Evolutionary conservation across 148 eudicot species (phyloP), one percentile per base, ranked within the genome.

Genomic region (Linanthus parryae): DNA sequence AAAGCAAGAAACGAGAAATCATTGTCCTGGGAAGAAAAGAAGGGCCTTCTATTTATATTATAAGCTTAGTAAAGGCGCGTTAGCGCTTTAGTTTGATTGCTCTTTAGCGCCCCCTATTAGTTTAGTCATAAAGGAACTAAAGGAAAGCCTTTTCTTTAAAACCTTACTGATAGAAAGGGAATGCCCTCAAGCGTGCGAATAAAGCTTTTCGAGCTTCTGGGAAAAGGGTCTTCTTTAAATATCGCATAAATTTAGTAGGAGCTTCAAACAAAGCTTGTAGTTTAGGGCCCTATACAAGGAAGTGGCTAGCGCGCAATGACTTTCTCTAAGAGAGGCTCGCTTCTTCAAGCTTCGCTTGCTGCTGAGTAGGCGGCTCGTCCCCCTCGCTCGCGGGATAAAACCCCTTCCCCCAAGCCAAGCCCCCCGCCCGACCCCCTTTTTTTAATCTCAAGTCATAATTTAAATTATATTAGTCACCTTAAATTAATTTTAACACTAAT

Each of bases 401-500:
- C 9, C 3, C 8, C 13, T 19, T 3, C 10, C 18, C 18, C 7
- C 21, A 5, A 42, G 24, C 45, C 45, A 18, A 18, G 12, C 18
- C 24, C 21, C 13, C 10, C 45, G 9, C 0, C 11, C 24, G 12
- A 14, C 0, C 12, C 45, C 23, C 24, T 19, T 2, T 17, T 22
- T 40, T 16, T 40, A 40, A 40, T 40, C 44, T 15, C 18, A 40
- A 40, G 44, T 40, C 16, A 40, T n/a, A n/a, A n/a, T n/a, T n/a
- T n/a, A n/a, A n/a, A n/a, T n/a, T n/a, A n/a, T n/a, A n/a, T n/a
- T n/a, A n/a, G n/a, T n/a, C n/a, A n/a, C n/a, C n/a, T n/a, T n/a
- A n/a, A n/a, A n/a, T n/a, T n/a, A n/a, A n/a, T n/a, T n/a, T n/a
- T n/a, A n/a, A n/a, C n/a, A n/a, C n/a, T n/a, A n/a, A n/a, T n/a